phyloP scores from a whole-genome alignment of 257 asterid genomes.

The Solanum tarapatanum region DNA sequence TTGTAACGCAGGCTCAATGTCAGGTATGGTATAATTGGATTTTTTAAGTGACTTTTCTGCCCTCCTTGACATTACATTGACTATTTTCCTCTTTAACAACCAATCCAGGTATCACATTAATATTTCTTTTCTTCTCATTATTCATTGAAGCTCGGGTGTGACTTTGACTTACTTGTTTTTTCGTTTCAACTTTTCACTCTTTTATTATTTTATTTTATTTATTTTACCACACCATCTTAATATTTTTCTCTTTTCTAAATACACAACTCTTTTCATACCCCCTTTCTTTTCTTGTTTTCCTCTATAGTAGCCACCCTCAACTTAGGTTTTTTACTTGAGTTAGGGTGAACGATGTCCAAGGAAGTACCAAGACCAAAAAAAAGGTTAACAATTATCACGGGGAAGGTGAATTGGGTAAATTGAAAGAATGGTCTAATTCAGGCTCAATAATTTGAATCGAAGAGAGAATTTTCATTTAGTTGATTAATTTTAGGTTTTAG shows the following conservation, averaged over 20 bases:
- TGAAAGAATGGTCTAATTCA: not conserved
- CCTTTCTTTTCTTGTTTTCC: not conserved
- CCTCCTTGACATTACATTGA: too few relatives aligned
- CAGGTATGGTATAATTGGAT: too few relatives aligned
- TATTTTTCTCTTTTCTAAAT: too few relatives aligned
- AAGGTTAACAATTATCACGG: not conserved
- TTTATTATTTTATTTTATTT: too few relatives aligned
- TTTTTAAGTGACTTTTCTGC: too few relatives aligned
- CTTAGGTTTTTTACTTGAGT: not conserved
- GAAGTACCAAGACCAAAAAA: not conserved
- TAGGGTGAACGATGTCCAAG: not conserved
- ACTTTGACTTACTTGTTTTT: not conserved
- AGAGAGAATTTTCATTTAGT: not conserved
- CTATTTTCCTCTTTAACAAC: not conserved
- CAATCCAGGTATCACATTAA: not conserved
- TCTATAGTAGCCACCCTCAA: not conserved
- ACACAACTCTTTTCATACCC: not conserved
- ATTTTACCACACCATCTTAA: not conserved
- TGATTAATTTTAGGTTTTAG: not conserved
- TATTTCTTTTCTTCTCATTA: too few relatives aligned
- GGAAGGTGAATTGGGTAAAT: not conserved
- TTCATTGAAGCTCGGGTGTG: not conserved
- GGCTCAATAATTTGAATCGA: not conserved
- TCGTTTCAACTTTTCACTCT: not conserved
- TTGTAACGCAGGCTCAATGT: too few relatives aligned